Conservation (phyloP, 495 filamentous ascomycete genomes). For the Hypoxylon lienhwacheense region DNA sequence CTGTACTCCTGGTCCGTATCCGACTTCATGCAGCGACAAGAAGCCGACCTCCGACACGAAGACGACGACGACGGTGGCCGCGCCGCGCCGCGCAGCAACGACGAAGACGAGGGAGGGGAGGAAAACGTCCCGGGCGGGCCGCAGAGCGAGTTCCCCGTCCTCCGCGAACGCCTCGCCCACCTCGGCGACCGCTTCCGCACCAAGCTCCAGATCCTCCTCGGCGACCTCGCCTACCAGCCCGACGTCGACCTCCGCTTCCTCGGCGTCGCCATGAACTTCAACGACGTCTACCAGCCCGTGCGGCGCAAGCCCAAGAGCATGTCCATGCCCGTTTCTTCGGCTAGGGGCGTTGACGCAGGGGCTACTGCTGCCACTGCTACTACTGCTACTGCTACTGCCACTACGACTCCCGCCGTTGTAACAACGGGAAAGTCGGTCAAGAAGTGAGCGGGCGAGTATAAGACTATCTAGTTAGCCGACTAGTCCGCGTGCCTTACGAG, state of each 20-base stretch:
- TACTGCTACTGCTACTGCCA: background rate
- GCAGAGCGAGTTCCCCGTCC: conserved; percentile 65
- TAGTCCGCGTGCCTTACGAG: too few relatives aligned
- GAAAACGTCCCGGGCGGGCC: conserved; percentile 34
- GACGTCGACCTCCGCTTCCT: conserved; percentile 96
- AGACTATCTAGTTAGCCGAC: too few relatives aligned
- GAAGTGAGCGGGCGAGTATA: background rate
- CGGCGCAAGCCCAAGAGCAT: conserved; percentile 56
- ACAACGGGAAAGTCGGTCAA: conserved; percentile 5
- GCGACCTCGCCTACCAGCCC: conserved; percentile 88
- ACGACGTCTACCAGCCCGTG: conserved; percentile 86
- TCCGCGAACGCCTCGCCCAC: conserved; percentile 69
- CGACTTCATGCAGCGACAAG: conserved; percentile 90
- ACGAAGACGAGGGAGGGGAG: too few relatives aligned
- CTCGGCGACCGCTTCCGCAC: conserved; percentile 74
- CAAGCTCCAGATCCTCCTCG: conserved; percentile 76
- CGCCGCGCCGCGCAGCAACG: background rate
- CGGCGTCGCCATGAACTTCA: conserved; percentile 98
- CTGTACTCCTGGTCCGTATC: conserved; percentile 91
- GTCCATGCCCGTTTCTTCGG: conserved; percentile 7
- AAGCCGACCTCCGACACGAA: conserved; percentile 70
- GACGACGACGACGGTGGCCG: conserved; percentile 59
- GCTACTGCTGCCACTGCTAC: background rate
- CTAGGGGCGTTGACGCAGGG: background rate
- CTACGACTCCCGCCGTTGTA: background rate